A percentile compares a stretch with the other conserved stretches of the same genome.
These are phyloP conservation scores for Mycena leptocephala DNA, from an alignment of 768 basidiomycete species.

Conservation along the genomic window DNA sequence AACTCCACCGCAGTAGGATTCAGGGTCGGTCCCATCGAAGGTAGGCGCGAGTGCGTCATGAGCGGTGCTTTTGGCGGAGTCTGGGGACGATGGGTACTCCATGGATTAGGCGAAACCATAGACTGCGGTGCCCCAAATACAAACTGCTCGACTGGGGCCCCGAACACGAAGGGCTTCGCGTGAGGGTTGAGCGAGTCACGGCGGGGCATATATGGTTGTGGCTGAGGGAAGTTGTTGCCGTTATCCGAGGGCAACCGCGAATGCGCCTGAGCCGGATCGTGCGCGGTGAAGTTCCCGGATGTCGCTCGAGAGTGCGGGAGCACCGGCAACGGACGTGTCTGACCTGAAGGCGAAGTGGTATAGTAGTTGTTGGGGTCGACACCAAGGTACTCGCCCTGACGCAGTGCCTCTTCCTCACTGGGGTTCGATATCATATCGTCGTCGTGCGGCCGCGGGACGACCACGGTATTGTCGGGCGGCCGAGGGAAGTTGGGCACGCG, in stretches of 20 bases:
- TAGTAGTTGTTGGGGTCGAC: conserved; percentile 61
- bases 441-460: conserved; percentile 55
- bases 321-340: conserved; percentile 70
- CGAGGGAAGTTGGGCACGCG: conserved; percentile 86
- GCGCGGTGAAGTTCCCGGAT: conserved; percentile 73
- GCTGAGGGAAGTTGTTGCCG: conserved; percentile 32
- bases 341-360: conserved; percentile 61
- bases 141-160: conserved; percentile 52
- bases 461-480: conserved; percentile 72
- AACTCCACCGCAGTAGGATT: conserved; percentile 90
- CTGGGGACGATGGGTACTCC: conserved; percentile 37
- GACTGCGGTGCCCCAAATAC: conserved; percentile 47
- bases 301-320: conserved; percentile 77
- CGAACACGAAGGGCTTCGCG: conserved; percentile 91
- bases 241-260: conserved; percentile 68
- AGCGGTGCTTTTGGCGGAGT: conserved; percentile 54
- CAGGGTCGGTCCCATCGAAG: conserved; percentile 77
- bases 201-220: conserved; percentile 44
- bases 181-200: conserved; percentile 78
- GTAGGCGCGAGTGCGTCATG: conserved; percentile 59
- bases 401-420: conserved; percentile 79
- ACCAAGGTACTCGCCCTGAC: conserved; percentile 60
- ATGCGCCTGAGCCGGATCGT: conserved; percentile 77
- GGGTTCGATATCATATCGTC: conserved; percentile 91
- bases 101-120: conserved; percentile 53